phyloP scores from a whole-genome alignment of 768 basidiomycete genomes.

The Hemileccinum impolitum region DNA sequence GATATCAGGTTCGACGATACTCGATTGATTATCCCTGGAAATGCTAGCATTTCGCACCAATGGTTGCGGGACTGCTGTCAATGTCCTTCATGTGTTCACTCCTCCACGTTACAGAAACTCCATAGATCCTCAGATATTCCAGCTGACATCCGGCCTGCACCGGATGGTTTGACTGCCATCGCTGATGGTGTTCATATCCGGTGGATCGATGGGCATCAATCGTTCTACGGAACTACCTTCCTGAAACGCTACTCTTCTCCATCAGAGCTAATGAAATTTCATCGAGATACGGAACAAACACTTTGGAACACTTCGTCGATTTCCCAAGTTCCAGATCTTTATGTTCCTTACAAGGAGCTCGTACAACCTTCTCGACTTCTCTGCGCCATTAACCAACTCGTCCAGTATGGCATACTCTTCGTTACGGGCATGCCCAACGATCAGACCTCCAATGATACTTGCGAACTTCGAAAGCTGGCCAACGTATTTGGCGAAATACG shows the following conservation, averaged over 20 bases:
- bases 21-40: conserved; percentile 28
- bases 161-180: conserved; percentile 39
- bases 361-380: conserved; percentile 44
- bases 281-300: conserved; percentile 37
- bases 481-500: conserved; percentile 71
- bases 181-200: conserved; percentile 45
- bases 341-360: conserved; percentile 54
- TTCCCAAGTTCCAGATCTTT: conserved; percentile 40
- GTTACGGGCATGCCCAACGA: conserved; percentile 64
- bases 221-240: conserved; percentile 49
- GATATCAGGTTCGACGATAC: conserved; percentile 8
- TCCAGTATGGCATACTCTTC: conserved; percentile 71
- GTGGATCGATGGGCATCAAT: conserved; percentile 62
- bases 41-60: conserved; percentile 53
- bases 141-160: conserved; percentile 42
- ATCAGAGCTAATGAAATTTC: conserved; percentile 37
- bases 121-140: conserved; percentile 67
- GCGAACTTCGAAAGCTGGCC: conserved; percentile 67
- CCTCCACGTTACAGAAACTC: conserved; percentile 74
- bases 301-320: conserved; percentile 49
- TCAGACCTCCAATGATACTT: conserved; percentile 55
- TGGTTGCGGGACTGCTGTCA: conserved; percentile 88
- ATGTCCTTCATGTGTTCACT: conserved; percentile 70
- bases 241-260: conserved; percentile 46
- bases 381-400: conserved; percentile 63